Evolutionary conservation across 345 rosid species (phyloP).

Genomic region (Turritis glabra): DNA sequence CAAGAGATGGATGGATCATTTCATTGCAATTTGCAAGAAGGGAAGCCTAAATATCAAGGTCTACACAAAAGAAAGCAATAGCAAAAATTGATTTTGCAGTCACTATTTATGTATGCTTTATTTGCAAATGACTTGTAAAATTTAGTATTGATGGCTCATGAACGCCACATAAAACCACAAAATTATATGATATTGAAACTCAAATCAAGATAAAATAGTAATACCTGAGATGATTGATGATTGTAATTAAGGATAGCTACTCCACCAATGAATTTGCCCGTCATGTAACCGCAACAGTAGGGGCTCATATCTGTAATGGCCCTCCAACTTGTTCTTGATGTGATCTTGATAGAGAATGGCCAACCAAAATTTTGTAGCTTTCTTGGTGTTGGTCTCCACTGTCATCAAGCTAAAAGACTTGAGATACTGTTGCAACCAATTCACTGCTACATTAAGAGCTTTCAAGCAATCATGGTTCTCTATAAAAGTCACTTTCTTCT

Average conservation of each 20-base stretch:
- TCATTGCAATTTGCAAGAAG: not conserved
- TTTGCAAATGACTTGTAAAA: not conserved
- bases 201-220: constrained; percentile 14
- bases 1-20: not conserved
- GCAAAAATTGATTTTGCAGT: constrained; percentile 2
- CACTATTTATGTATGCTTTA: not conserved
- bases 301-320: constrained; percentile 38
- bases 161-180: not conserved
- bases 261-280: constrained; percentile 35
- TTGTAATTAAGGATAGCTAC: constrained; percentile 37
- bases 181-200: constrained; percentile 1
- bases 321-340: constrained; percentile 49
- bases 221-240: constrained; percentile 31
- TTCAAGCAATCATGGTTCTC: constrained; percentile 38
- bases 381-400: constrained; percentile 63
- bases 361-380: constrained; percentile 73
- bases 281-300: constrained; percentile 39
- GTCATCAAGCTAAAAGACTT: constrained; percentile 41
- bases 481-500: constrained; percentile 40
- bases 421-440: constrained; percentile 50
- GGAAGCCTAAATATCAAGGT: not conserved
- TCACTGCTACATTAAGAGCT: constrained; percentile 34
- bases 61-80: not conserved
- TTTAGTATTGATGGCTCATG: not conserved
- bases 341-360: constrained; percentile 70